Evolutionary conservation across 169 alveolate genomes (phyloP).

Genomic region (Plasmodium ovale): DNA sequence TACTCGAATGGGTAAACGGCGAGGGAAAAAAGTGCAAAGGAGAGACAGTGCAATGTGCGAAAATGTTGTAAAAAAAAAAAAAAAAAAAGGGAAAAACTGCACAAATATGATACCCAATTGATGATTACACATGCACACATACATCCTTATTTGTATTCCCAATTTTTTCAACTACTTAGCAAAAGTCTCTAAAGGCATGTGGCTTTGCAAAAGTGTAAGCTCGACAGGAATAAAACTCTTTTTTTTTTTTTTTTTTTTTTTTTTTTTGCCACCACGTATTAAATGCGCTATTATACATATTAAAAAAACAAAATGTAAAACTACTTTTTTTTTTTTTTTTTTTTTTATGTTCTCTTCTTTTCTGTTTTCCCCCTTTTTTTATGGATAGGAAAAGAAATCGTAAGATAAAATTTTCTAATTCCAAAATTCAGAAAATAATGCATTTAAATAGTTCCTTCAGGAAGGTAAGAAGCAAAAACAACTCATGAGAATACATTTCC

Average conservation of each 20-base stretch:
- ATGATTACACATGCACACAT: neutral
- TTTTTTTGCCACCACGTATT: too few species aligned
- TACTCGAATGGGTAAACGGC: constrained; percentile 62
- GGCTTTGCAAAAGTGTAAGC: constrained; percentile 19
- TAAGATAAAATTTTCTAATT: constrained; percentile 34
- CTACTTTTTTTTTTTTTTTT: neutral
- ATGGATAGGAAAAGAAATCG: constrained; percentile 7
- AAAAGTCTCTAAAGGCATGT: constrained; percentile 14
- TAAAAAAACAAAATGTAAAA: neutral
- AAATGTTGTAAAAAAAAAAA: neutral
- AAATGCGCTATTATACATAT: neutral
- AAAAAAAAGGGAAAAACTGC: neutral
- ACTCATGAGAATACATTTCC: neutral
- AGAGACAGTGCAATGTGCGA: neutral
- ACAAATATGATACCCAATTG: neutral
- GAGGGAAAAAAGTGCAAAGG: neutral
- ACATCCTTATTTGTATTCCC: neutral
- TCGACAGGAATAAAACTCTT: neutral
- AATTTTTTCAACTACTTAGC: constrained; percentile 14
- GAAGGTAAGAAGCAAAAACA: constrained; percentile 19
- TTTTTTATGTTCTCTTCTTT: too few species aligned
- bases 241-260: constrained; percentile 6
- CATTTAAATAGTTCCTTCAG: constrained; percentile 39
- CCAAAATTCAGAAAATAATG: constrained; percentile 66
- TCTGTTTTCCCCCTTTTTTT: neutral